Conservation (phyloP, 345 rosid genomes). For the Eucalyptus shirleyi region DNA sequence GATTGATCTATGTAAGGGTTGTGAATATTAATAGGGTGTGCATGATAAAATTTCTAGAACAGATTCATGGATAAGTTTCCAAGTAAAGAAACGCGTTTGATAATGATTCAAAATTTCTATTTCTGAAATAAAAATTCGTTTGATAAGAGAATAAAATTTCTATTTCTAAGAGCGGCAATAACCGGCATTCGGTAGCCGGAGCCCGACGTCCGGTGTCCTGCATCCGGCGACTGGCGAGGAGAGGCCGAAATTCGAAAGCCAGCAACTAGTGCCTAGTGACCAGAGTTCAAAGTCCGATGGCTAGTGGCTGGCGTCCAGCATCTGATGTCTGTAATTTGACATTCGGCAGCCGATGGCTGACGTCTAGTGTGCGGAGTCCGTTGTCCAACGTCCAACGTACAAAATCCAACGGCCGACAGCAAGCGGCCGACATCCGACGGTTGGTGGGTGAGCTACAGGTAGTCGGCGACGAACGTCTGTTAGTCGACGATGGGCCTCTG, state of each 20-base stretch:
- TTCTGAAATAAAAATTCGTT: no score
- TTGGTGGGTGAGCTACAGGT: no score
- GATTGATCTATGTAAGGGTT: neutral
- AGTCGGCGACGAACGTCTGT: fast-evolving
- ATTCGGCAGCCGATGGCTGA: fast-evolving
- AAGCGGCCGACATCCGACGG: no score
- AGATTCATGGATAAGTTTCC: no score
- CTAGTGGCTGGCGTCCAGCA: no score
- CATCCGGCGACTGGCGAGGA: no score
- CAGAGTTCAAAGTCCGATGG: fast-evolving
- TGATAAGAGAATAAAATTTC: fast-evolving
- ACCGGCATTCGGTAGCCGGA: fast-evolving
- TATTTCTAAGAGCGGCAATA: fast-evolving
- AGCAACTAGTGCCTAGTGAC: fast-evolving
- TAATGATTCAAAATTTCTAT: no score
- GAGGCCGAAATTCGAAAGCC: no score
- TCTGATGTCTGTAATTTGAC: no score
- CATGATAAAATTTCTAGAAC: fast-evolving
- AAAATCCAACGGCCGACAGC: fast-evolving
- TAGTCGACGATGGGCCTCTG: fast-evolving
- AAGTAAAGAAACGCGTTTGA: no score
- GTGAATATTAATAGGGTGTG: neutral
- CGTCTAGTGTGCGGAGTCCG: fast-evolving
- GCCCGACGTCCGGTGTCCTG: fast-evolving
- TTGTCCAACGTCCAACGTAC: no score